phyloP scores from a whole-genome alignment of 2,329 filamentous ascomycete species.

The Gnomoniopsis sp. region DNA sequence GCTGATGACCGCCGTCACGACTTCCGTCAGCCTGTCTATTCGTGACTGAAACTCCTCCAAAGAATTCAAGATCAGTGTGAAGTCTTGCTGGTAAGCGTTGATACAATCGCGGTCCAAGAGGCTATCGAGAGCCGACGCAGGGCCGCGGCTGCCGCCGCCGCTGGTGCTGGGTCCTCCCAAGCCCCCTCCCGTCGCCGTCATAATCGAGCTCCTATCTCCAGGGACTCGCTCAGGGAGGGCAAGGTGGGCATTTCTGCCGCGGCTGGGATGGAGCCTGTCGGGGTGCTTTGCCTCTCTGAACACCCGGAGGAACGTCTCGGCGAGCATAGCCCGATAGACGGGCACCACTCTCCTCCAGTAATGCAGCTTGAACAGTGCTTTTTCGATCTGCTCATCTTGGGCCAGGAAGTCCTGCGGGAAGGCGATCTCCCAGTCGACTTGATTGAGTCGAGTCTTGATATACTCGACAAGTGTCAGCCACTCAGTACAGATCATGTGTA shows the following conservation, averaged over 20 bases:
- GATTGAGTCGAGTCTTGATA: slow-evolving; percentile 26
- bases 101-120: slow-evolving; percentile 11
- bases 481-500: slow-evolving; percentile 25
- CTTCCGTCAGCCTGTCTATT: slow-evolving; percentile 29
- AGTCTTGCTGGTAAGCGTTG: slow-evolving; percentile 24
- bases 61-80: slow-evolving; percentile 21
- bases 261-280: not conserved
- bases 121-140: not conserved
- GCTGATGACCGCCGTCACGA: slow-evolving; percentile 29
- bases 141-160: not conserved
- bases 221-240: not conserved
- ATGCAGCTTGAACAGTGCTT: slow-evolving; percentile 24
- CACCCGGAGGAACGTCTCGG: slow-evolving; percentile 21
- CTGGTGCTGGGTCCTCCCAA: not conserved
- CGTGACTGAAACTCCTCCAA: slow-evolving; percentile 31
- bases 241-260: not conserved
- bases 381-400: slow-evolving; percentile 19
- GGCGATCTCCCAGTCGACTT: slow-evolving; percentile 26
- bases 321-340: slow-evolving; percentile 26
- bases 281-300: slow-evolving; percentile 15
- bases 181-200: not conserved
- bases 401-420: slow-evolving; percentile 22
- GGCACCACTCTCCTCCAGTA: slow-evolving; percentile 25
- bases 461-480: slow-evolving; percentile 27
- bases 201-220: not conserved